phyloP scores from a whole-genome alignment of 352 stramenopile species.

The Globisporangium cystogenes region DNA sequence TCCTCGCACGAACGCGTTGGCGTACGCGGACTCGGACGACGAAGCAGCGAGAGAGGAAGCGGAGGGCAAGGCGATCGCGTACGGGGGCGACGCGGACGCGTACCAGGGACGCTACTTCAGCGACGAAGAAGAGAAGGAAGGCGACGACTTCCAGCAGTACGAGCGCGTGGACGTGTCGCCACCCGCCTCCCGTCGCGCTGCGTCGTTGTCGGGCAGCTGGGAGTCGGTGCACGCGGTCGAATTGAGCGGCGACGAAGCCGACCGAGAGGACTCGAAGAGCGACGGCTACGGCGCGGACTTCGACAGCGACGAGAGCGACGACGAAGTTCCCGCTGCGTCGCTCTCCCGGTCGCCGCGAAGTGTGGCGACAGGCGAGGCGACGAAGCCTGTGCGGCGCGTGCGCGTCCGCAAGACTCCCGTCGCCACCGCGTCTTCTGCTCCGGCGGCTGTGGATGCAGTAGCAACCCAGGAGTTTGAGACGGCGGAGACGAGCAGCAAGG shows the following conservation, averaged over 20 bases:
- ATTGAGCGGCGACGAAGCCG: slow-evolving; percentile 8
- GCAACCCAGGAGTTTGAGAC: neutral
- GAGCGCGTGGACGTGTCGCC: slow-evolving; percentile 9
- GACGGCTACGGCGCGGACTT: slow-evolving; percentile 68
- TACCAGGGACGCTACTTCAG: neutral
- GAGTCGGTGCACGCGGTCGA: slow-evolving; percentile 17
- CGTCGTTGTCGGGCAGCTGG: slow-evolving; percentile 23
- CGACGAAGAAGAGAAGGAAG: slow-evolving; percentile 7
- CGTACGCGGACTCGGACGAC: slow-evolving; percentile 10
- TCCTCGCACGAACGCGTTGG: slow-evolving; percentile 5
- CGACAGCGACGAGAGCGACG: slow-evolving; percentile 58
- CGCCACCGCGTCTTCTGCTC: neutral
- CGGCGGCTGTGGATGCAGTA: neutral
- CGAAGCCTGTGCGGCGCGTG: neutral
- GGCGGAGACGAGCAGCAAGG: neutral
- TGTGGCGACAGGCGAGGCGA: neutral
- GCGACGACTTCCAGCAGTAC: slow-evolving; percentile 9
- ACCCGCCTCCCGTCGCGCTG: neutral
- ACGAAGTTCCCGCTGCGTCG: slow-evolving; percentile 11
- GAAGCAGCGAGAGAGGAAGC: slow-evolving; percentile 14
- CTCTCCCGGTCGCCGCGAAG: neutral
- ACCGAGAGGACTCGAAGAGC: slow-evolving; percentile 11
- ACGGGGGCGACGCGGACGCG: slow-evolving; percentile 11
- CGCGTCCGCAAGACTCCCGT: slow-evolving; percentile 1
- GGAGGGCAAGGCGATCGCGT: neutral